Base-by-base conservation (phyloP, 257 asterid genomes). In the Plectranthus barbatus region DNA sequence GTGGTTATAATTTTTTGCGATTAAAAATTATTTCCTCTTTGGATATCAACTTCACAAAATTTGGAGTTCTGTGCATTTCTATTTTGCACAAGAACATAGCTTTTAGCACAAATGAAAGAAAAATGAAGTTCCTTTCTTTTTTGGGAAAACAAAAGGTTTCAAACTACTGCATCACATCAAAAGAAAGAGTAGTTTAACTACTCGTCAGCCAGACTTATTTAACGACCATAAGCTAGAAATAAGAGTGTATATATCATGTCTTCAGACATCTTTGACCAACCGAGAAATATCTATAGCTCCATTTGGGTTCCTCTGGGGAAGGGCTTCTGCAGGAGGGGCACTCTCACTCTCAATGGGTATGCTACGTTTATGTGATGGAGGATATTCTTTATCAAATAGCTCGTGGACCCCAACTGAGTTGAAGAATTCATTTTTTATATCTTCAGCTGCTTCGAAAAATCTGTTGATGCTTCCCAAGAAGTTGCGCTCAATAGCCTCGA, bases 221-320 rank as follows among this genome's bases (percentile, higher is more conserved):
- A 7, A 26, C 21, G 45, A 62, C 68, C 58, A 62, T 60, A 44
- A 21, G 3, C 9, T 15, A 39, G 26, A 23, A 47, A 59, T 26
- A n/a, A n/a, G 66, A 29, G n/a, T 40, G 11, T 45, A 55, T 52
- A 65, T 48, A 15, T 6, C 7, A 51, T 23, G 62, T 26, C 65
- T 89, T 37, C 85, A 89, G 56, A 84, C 84, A 66, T 90, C 95
- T 72, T 71, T 67, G 0, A 62, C 70, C 49, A 67, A 60, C 36
- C 94, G 86, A 51, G 94, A 81, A 36, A 75, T 77, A 79, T 86
- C 83, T 18, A 86, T 62, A 21, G 79, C 90, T 71, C 85, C 95
- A 70, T 80, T 81, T 31, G 78, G 18, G 18, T 51, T 71, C 7
- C 60, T 47, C 59, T 56, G 41, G 2, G 86, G 66, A 74, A 58